Percentiles rank a stretch among this genome's conserved stretches.
These are phyloP conservation scores for Komagataella populi DNA, from an alignment of 805 yeast genomes.

Conservation along the genomic window DNA sequence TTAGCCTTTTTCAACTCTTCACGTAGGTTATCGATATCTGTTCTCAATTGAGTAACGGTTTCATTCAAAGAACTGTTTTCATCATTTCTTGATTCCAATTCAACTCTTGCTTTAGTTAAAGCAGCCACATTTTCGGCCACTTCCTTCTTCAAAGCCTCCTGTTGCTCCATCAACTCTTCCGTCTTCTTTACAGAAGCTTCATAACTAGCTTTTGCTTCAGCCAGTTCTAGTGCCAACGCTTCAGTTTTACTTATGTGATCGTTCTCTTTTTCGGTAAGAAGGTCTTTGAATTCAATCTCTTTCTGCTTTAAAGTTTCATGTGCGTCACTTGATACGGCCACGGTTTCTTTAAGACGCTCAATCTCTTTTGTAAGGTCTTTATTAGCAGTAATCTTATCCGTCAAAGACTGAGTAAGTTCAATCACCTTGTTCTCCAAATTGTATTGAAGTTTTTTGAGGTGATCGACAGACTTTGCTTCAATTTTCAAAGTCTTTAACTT, in stretches of 20 bases:
- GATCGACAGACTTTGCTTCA: conserved; percentile 90
- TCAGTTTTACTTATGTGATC: conserved; percentile 36
- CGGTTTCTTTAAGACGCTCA: conserved; percentile 31
- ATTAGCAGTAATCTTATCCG: conserved; percentile 72
- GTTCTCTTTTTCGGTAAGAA: conserved; percentile 26
- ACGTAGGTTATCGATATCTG: conserved; percentile 21
- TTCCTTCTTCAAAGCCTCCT: conserved; percentile 49
- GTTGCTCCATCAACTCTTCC: conserved; percentile 45
- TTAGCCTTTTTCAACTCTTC: conserved; percentile 10
- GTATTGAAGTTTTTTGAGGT: conserved; percentile 82
- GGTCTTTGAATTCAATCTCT: conserved; percentile 37
- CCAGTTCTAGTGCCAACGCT: conserved; percentile 40
- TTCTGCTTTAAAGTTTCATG: conserved; percentile 41
- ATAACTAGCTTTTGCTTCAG: conserved; percentile 39
- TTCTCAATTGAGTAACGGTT: conserved; percentile 40
- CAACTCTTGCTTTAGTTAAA: conserved; percentile 44
- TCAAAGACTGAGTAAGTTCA: conserved; percentile 76
- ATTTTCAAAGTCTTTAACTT: conserved; percentile 52
- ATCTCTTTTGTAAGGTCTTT: conserved; percentile 55
- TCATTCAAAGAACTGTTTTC: conserved; percentile 55
- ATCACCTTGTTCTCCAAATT: conserved; percentile 95
- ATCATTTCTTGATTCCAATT: conserved; percentile 42
- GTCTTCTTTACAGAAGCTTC: conserved; percentile 44
- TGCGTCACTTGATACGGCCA: conserved; percentile 39
- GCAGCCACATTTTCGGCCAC: conserved; percentile 49